These are phyloP conservation scores for Microglena sp. DNA, from an alignment of 139 green algal species.

Conservation along the genomic window DNA sequence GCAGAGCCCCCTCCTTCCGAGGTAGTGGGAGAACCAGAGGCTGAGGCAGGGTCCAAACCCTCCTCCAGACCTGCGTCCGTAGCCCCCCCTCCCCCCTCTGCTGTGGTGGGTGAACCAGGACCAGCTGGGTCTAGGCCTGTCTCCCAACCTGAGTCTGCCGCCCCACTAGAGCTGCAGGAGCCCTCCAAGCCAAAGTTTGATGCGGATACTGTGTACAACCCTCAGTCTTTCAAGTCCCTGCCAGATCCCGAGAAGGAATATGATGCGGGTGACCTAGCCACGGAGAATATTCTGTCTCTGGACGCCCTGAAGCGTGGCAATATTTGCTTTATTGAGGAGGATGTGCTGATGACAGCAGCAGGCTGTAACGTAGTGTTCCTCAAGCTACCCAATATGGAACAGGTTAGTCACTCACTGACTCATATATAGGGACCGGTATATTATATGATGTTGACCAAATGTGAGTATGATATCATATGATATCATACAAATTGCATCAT, in stretches of 20 bases:
- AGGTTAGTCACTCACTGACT: too few relatives aligned
- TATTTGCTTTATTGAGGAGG: constrained; percentile 40
- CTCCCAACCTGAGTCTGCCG: too few relatives aligned
- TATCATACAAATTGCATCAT: too few relatives aligned
- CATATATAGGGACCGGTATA: too few relatives aligned
- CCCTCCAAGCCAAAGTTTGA: too few relatives aligned
- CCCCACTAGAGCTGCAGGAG: too few relatives aligned
- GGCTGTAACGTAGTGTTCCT: constrained; percentile 45
- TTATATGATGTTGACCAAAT: too few relatives aligned
- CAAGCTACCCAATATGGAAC: constrained; percentile 22
- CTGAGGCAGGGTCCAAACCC: too few relatives aligned
- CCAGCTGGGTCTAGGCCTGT: not conserved
- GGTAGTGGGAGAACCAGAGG: too few relatives aligned
- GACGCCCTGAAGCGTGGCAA: constrained; percentile 45
- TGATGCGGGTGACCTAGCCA: not conserved
- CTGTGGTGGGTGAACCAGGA: not conserved
- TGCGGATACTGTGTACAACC: too few relatives aligned
- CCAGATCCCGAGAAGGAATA: not conserved
- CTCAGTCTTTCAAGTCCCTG: not conserved
- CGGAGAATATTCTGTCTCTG: constrained; percentile 10
- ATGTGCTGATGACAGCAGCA: constrained; percentile 35
- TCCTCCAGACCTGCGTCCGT: not conserved
- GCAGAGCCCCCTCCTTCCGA: too few relatives aligned
- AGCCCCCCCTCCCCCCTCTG: not conserved
- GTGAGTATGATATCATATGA: too few relatives aligned